Percentiles rank a stretch among this genome's conserved stretches.
Evolutionary conservation across 805 yeast genomes (phyloP).

Genomic region (Schwanniomyces yamadae): DNA sequence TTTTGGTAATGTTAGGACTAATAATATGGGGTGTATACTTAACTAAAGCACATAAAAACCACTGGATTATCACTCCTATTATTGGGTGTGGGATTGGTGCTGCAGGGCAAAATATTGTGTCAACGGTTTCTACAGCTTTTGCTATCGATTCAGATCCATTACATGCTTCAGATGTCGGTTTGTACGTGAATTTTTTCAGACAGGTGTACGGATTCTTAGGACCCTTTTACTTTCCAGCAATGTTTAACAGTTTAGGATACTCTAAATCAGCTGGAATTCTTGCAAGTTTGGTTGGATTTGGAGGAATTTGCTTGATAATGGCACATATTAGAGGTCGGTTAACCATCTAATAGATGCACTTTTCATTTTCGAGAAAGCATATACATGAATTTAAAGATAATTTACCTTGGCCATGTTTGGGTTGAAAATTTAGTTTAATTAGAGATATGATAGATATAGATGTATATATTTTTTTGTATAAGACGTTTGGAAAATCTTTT

Average conservation of each 20-base stretch:
- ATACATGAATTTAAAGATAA: no score
- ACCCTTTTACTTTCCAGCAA: slow-evolving; percentile 25
- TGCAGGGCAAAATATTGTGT: slow-evolving; percentile 21
- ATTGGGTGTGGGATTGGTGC: slow-evolving; percentile 23
- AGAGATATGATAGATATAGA: no score
- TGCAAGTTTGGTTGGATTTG: slow-evolving; percentile 9
- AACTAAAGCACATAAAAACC: slow-evolving; percentile 11
- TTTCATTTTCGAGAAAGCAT: no score
- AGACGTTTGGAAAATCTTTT: no score
- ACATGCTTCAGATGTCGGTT: slow-evolving; percentile 18
- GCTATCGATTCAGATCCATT: slow-evolving; percentile 17
- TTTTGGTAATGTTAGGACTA: slow-evolving; percentile 18
- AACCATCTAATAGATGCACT: no score
- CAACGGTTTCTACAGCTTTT: slow-evolving; percentile 22
- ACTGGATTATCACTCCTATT: slow-evolving; percentile 21
- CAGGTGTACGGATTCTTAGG: slow-evolving; percentile 24
- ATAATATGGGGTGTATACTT: slow-evolving; percentile 21
- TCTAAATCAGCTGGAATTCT: slow-evolving; percentile 11
- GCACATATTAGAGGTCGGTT: slow-evolving; percentile 1
- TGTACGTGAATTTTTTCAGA: slow-evolving; percentile 18
- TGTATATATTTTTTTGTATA: no score
- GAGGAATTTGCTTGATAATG: slow-evolving; percentile 1
- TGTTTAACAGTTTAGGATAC: slow-evolving; percentile 17
- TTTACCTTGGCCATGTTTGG: no score
- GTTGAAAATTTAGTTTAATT: no score